Evolutionary conservation across 768 basidiomycete genomes (phyloP).

Genomic region (Lentinula lateritia): DNA sequence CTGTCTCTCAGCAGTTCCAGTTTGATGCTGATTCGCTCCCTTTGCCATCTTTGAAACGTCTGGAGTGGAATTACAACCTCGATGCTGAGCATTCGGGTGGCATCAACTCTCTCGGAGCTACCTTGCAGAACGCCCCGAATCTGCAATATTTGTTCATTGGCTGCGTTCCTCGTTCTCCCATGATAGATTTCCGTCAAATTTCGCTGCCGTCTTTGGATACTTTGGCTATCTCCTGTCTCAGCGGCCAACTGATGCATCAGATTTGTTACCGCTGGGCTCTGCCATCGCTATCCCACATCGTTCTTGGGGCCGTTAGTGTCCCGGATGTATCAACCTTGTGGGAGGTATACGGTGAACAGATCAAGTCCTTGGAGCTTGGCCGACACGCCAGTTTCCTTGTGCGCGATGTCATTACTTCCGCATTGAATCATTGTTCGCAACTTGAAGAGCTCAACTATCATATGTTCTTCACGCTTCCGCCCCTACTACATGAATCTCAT

Average conservation of each 20-base stretch:
- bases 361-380: slow-evolving; percentile 54
- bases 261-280: slow-evolving; percentile 43
- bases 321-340: slow-evolving; percentile 40
- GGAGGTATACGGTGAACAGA: slow-evolving; percentile 42
- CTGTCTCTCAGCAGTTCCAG: slow-evolving; percentile 38
- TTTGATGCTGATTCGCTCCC: slow-evolving; percentile 43
- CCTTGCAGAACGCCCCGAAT: slow-evolving; percentile 48
- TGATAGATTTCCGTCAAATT: slow-evolving; percentile 20
- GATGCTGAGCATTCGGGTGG: slow-evolving; percentile 59
- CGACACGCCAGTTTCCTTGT: slow-evolving; percentile 49
- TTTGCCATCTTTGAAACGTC: slow-evolving; percentile 47
- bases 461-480: slow-evolving; percentile 40
- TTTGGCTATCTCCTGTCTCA: slow-evolving; percentile 45
- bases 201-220: slow-evolving; percentile 43
- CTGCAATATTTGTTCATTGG: slow-evolving; percentile 45
- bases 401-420: slow-evolving; percentile 38
- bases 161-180: slow-evolving; percentile 11
- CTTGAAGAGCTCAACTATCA: slow-evolving; percentile 53
- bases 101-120: slow-evolving; percentile 53
- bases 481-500: slow-evolving; percentile 14
- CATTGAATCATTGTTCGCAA: slow-evolving; percentile 40
- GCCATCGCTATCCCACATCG: slow-evolving; percentile 45
- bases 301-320: slow-evolving; percentile 43
- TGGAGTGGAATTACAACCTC: slow-evolving; percentile 65
- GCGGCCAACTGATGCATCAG: slow-evolving; percentile 44